Conservation (phyloP, 1,284 basidiomycete genomes). For the Papiliotrema fonsecae region DNA sequence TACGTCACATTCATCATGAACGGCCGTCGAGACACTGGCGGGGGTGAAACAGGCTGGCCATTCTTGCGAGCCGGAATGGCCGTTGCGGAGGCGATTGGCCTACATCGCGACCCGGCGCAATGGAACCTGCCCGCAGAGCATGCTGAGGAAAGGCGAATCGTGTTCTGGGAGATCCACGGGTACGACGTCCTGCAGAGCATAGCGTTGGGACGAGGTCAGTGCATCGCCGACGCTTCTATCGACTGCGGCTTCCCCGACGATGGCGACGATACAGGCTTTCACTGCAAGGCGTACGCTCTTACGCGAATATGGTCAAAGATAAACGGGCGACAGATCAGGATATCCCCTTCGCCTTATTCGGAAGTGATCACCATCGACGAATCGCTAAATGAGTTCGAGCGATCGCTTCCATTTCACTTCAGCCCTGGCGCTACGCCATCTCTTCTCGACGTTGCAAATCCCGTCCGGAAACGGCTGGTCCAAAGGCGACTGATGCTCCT, state of each 20-base stretch:
- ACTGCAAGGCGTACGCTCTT: slow-evolving; percentile 11
- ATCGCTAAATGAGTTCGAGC: slow-evolving; percentile 9
- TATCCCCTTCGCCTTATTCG: slow-evolving; percentile 13
- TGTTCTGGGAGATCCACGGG: slow-evolving; percentile 25
- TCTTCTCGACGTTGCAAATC: slow-evolving; percentile 13
- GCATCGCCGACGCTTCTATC: slow-evolving; percentile 9
- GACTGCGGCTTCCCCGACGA: slow-evolving; percentile 9
- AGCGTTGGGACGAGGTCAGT: slow-evolving; percentile 6
- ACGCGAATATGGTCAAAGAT: slow-evolving; percentile 16
- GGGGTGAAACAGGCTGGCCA: slow-evolving; percentile 29
- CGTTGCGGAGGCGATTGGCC: slow-evolving; percentile 15
- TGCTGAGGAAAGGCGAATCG: slow-evolving; percentile 17
- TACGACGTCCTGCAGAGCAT: slow-evolving; percentile 23
- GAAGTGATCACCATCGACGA: slow-evolving; percentile 15
- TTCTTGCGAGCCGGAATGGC: slow-evolving; percentile 22
- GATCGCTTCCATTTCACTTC: slow-evolving; percentile 15
- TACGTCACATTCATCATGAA: slow-evolving; percentile 29
- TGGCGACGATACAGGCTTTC: slow-evolving; percentile 7
- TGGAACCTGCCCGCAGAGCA: slow-evolving; percentile 23
- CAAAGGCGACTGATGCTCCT: slow-evolving; percentile 14
- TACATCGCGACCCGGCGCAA: slow-evolving; percentile 23
- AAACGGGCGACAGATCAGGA: slow-evolving; percentile 14
- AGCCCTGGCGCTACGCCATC: slow-evolving; percentile 7
- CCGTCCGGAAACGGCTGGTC: slow-evolving; percentile 3
- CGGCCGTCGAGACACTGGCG: slow-evolving; percentile 21